Conservation (phyloP, 164 flowering plant genomes). For the Nymphaea colorata region DNA sequence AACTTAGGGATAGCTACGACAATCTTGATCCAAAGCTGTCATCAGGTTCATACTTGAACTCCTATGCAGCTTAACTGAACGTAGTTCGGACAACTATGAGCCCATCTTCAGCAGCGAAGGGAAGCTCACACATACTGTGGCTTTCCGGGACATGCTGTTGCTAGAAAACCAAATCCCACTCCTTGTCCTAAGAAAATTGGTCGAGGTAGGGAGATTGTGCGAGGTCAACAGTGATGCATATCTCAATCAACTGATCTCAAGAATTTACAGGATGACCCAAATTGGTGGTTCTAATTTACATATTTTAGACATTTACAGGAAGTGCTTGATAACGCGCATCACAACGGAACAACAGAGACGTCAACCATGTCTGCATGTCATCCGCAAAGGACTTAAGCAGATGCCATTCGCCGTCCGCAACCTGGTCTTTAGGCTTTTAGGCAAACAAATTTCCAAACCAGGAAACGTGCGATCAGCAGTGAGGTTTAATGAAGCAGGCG, state of each 20-base stretch:
- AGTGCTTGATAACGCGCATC: background rate
- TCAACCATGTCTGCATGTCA: no score
- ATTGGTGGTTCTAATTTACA: background rate
- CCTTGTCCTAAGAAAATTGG: background rate
- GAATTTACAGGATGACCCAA: no score
- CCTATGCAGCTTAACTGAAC: background rate
- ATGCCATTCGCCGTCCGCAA: background rate
- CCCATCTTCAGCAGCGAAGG: constrained; percentile 11
- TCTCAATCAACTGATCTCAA: background rate
- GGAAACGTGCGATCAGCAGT: constrained; percentile 9
- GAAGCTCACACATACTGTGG: background rate
- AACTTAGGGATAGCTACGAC: background rate
- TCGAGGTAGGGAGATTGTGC: background rate
- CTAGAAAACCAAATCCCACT: constrained; percentile 16
- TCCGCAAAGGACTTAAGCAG: no score
- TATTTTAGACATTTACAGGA: background rate
- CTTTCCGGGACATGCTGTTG: constrained; percentile 10
- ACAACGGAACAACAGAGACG: no score
- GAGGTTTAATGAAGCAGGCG: constrained; percentile 45
- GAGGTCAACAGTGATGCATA: background rate
- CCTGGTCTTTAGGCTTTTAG: no score
- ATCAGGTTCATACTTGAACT: constrained; percentile 3
- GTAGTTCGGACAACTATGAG: background rate
- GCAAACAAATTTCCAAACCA: no score
- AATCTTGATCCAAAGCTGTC: background rate